phyloP scores from a whole-genome alignment of 1,139 yeast species.

The Suhomyces wounanorum region DNA sequence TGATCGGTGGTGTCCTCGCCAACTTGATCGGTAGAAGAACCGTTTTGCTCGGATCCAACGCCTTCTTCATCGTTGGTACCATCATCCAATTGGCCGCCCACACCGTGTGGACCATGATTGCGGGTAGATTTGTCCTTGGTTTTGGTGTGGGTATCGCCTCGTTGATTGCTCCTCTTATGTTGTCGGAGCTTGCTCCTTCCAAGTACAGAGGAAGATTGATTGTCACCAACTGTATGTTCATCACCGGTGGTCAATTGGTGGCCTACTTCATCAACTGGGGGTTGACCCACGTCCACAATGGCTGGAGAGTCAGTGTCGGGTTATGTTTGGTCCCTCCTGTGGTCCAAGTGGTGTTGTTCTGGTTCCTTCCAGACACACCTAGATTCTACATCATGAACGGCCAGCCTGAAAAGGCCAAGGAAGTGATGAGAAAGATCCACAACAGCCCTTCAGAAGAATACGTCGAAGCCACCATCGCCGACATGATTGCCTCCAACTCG shows the following conservation, averaged over 20 bases:
- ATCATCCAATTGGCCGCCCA: constrained; percentile 78
- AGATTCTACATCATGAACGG: constrained; percentile 79
- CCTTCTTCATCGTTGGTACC: constrained; percentile 80
- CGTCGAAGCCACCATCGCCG: constrained; percentile 60
- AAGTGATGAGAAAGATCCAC: constrained; percentile 63
- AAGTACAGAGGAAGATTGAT: constrained; percentile 86
- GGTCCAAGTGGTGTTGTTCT: constrained; percentile 71
- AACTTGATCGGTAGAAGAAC: constrained; percentile 82
- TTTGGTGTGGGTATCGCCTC: constrained; percentile 96
- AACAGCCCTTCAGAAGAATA: constrained; percentile 55
- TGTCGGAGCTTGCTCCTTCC: constrained; percentile 90
- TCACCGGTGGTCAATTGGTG: constrained; percentile 88
- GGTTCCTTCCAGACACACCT: constrained; percentile 94
- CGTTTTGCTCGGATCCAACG: constrained; percentile 75
- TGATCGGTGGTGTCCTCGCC: constrained; percentile 76
- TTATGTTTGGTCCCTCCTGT: constrained; percentile 86
- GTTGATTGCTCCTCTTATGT: constrained; percentile 84
- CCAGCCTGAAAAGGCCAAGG: constrained; percentile 61
- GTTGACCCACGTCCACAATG: constrained; percentile 66
- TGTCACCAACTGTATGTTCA: constrained; percentile 65
- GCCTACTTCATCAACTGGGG: constrained; percentile 96
- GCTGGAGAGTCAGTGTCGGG: constrained; percentile 94
- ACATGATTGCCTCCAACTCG: constrained; percentile 58
- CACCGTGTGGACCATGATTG: constrained; percentile 87
- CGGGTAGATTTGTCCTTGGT: constrained; percentile 89